Evolutionary conservation across 2,329 filamentous ascomycete species (phyloP), one percentile per base, ranked within the genome.

Genomic region (Cercospora nicotianae): DNA sequence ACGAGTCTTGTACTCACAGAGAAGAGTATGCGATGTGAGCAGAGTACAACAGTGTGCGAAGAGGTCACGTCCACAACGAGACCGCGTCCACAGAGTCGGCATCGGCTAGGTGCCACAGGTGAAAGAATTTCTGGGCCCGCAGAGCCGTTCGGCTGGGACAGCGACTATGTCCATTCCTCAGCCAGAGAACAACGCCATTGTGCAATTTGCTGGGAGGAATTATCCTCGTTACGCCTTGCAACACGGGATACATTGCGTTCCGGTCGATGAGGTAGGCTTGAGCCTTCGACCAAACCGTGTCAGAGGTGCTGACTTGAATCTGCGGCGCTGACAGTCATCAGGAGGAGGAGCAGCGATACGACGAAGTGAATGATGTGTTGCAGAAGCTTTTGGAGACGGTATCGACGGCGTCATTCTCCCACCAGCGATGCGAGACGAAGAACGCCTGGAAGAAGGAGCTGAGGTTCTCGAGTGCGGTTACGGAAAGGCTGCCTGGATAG

Each of bases 391-490:
- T 36, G 69, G 73, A 55, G 67, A 60, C 12, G 48, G 59, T 5
- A 33, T 66, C 18, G 42, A 42, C 48, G 67, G 67, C 39, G 51
- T 68, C 2, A 55, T 68, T 20, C 30, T 68, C 26, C 67, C 67
- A 30, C 65, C 66, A 20, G 60, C 73, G 12, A 70, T 78, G 23
- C 64, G 75, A 6, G 68, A 73, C 2, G 67, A 66, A 26, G 67
- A 74, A 36, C 68, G 70, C 20, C 64, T 73, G n/a, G 58, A 65
- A n/a, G 67, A 69, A 8, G 36, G 36, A 39, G 64, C 70, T 12
- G 76, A 77, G 7, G 71, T 78, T 4, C 72, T 79, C 8, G 77
- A 79, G 16, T 79, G 77, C 60, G 77, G 77, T 1, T 75, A 70
- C 65, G 77, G 76, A 5, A 74, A 75, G 63, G 75, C 75, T 9